Evolutionary conservation across 768 basidiomycete species (phyloP).

Genomic region (Sarcodon sp.): DNA sequence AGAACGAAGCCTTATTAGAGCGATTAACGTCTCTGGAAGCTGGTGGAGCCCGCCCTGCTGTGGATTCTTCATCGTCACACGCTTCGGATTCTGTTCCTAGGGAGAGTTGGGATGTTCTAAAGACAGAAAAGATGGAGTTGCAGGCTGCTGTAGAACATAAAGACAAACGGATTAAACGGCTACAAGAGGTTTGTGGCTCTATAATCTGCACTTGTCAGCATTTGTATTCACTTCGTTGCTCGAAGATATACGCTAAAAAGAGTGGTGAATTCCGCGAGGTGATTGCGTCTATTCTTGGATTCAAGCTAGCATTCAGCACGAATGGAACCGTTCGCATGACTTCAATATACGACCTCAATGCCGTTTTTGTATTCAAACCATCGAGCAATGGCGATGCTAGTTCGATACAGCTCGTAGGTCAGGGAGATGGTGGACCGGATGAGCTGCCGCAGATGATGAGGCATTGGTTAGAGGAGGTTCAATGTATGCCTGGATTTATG

Average conservation of each 20-base stretch:
- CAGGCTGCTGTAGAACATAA: conserved; percentile 57
- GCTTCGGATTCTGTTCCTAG: conserved; percentile 49
- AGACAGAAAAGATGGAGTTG: conserved; percentile 57
- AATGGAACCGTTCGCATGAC: conserved; percentile 87
- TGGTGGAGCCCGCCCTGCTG: conserved; percentile 14
- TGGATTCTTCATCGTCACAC: not conserved
- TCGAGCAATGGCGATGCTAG: conserved; percentile 17
- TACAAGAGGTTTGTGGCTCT: conserved; percentile 48
- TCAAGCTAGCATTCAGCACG: conserved; percentile 84
- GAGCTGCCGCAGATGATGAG: conserved; percentile 64
- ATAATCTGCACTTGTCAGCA: not conserved
- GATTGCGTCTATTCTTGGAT: conserved; percentile 79
- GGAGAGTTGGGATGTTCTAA: conserved; percentile 66
- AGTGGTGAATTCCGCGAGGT: conserved; percentile 87
- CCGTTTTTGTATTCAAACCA: conserved; percentile 82
- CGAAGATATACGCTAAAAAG: conserved; percentile 72
- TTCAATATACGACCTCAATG: conserved; percentile 77
- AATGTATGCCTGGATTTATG: conserved; percentile 83
- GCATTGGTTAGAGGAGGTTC: conserved; percentile 79
- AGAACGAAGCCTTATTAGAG: conserved; percentile 75
- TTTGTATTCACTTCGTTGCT: not conserved
- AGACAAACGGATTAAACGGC: conserved; percentile 65
- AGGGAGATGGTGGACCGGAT: conserved; percentile 63
- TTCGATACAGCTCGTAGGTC: conserved; percentile 62
- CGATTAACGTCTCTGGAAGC: conserved; percentile 51